Base-by-base conservation (phyloP, 2,329 filamentous ascomycete species). In the Ophiostoma perfectum region DNA sequence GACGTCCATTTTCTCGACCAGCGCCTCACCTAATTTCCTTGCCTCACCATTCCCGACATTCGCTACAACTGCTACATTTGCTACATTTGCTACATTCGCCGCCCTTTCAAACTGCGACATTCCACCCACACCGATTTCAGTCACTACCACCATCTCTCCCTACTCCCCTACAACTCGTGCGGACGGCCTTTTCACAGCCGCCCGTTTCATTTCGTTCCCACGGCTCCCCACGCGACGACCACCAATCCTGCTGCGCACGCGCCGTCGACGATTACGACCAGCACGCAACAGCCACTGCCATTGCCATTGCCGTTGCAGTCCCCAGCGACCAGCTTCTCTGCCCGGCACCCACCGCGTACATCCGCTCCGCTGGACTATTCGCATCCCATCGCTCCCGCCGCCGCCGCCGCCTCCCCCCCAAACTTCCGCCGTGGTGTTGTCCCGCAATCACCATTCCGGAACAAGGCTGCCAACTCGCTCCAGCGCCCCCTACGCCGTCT, bases 171-270 rank as follows among this genome's bases (percentile, higher is more conserved):
- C 47, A 65, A 70, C 27, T 27, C 27, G 1, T 27, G 27, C 65
- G 78, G 80, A 79, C 78, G 80, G 81, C 80, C 78, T 27, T 81
- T 74, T 74, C 76, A 77, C 81, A 80, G 80, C 77, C 77, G 80
- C 79, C 79, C 77, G 76, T 73, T 73, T 74, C 67, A 65, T 68
- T 72, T 78, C 75, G 75, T 78, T 78, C 79, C 80, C 77, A 83
- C 81, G 82, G 81, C 81, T 82, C 78, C 82, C 72, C 77, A 79
- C 78, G 76, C 78, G 73, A 72, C 74, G 69, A 63, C 73, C 70
- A 66, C 73, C 73, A 69, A 66, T 66, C 69, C 70, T 70, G 62
- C 70, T 68, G 67, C 62, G 64, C 68, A 16, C 27, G 49, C 67
- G 66, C 64, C 70, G 64, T 44, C 66, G 39, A 64, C 14, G 52